phyloP scores from a whole-genome alignment of 148 eudicot genomes.

The Cornus suecica region DNA sequence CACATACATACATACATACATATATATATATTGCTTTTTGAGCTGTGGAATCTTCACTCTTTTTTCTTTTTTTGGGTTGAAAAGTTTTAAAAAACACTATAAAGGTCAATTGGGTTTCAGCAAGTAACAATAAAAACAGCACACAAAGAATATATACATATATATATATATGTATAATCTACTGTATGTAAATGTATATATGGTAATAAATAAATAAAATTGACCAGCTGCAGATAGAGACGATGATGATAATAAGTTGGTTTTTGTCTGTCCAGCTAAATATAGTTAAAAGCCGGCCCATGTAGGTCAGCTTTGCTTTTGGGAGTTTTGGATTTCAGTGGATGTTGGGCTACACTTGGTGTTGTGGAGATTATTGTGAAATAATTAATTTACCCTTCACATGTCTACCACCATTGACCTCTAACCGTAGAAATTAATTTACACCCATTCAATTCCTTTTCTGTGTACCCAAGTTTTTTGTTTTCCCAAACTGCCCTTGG shows the following conservation, averaged over 20 bases:
- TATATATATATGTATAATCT: neutral
- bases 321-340: constrained; percentile 33
- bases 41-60: constrained; percentile 51
- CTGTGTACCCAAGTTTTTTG: neutral
- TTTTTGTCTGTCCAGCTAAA: constrained; percentile 86
- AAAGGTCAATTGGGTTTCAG: constrained; percentile 9
- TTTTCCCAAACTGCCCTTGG: constrained; percentile 13
- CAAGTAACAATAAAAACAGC: neutral
- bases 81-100: constrained; percentile 26
- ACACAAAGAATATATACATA: neutral
- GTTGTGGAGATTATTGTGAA: neutral
- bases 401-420: constrained; percentile 36
- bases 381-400: constrained; percentile 47
- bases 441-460: constrained; percentile 11
- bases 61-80: constrained; percentile 24
- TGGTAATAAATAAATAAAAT: constrained; percentile 3
- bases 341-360: constrained; percentile 12
- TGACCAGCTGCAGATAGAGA: constrained; percentile 52
- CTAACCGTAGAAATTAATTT: constrained; percentile 21
- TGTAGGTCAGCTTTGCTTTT: constrained; percentile 68
- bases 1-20: neutral
- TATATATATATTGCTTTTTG: constrained; percentile 16
- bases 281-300: constrained; percentile 93
- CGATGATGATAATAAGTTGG: constrained; percentile 73
- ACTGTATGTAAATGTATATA: neutral